These are phyloP conservation scores for Termitomyces sp. DNA, from an alignment of 1,284 basidiomycete genomes.

Conservation along the genomic window DNA sequence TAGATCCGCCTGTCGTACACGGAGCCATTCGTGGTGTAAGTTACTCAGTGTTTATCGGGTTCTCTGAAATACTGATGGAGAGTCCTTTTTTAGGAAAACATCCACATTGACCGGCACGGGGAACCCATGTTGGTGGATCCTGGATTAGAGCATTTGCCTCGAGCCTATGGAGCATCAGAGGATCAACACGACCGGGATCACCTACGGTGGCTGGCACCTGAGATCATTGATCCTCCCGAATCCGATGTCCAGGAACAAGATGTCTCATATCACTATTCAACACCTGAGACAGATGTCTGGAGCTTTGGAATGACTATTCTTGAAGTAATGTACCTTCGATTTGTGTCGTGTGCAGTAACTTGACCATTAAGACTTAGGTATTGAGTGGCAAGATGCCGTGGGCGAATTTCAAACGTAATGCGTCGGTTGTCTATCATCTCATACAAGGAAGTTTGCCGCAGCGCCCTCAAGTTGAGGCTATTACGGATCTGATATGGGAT, in stretches of 20 bases:
- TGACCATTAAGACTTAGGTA: neutral
- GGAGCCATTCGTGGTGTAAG: constrained; percentile 24
- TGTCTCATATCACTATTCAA: constrained; percentile 6
- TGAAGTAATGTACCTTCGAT: constrained; percentile 18
- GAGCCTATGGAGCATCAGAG: constrained; percentile 16
- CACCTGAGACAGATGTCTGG: constrained; percentile 23
- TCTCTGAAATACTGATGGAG: neutral
- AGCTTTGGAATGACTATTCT: constrained; percentile 28
- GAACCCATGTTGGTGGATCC: constrained; percentile 22
- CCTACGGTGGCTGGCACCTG: constrained; percentile 27
- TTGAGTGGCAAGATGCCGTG: constrained; percentile 2
- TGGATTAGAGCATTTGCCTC: constrained; percentile 20
- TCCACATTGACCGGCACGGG: constrained; percentile 21
- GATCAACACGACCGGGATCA: constrained; percentile 11
- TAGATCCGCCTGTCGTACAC: constrained; percentile 21
- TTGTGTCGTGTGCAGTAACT: neutral
- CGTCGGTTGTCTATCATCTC: neutral
- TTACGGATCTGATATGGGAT: constrained; percentile 5
- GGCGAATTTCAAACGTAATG: neutral
- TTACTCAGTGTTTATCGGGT: neutral
- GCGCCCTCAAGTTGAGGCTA: neutral
- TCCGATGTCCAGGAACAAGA: neutral
- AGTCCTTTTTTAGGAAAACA: constrained; percentile 19
- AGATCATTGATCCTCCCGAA: constrained; percentile 18
- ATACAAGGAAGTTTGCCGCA: constrained; percentile 1